A percentile compares a stretch with the other conserved stretches of the same genome.
These are phyloP conservation scores for Protomyces arabidopsidicola DNA, from an alignment of 1,139 yeast species.

Conservation along the genomic window DNA sequence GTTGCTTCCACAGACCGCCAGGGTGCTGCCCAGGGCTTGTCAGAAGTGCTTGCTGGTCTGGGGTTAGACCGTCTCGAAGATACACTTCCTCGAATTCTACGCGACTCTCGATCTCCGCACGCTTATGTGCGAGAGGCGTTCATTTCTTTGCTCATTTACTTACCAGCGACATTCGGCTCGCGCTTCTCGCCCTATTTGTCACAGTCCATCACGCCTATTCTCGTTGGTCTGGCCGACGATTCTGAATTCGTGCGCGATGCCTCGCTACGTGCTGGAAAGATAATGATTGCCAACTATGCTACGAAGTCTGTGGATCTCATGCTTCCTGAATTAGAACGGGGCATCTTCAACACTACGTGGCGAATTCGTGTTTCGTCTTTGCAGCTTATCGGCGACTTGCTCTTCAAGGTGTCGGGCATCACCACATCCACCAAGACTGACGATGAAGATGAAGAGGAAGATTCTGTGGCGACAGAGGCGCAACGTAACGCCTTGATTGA, in stretches of 20 bases:
- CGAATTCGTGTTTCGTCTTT: constrained; percentile 91
- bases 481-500: constrained; percentile 55
- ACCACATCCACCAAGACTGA: constrained; percentile 33
- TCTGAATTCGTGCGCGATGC: constrained; percentile 85
- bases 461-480: constrained; percentile 56
- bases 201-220: constrained; percentile 81
- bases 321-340: constrained; percentile 88
- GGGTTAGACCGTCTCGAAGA: constrained; percentile 86
- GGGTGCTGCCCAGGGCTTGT: constrained; percentile 95
- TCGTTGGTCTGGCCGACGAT: constrained; percentile 83
- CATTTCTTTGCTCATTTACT: constrained; percentile 79
- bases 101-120: constrained; percentile 64
- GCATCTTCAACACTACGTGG: constrained; percentile 74
- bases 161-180: constrained; percentile 92
- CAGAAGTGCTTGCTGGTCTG: constrained; percentile 89
- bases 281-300: constrained; percentile 87
- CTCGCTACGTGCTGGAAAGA: constrained; percentile 86
- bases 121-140: constrained; percentile 82
- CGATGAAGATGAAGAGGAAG: constrained; percentile 42
- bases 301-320: constrained; percentile 87
- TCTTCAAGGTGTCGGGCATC: constrained; percentile 92
- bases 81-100: constrained; percentile 69
- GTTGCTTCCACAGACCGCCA: constrained; percentile 83
- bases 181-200: constrained; percentile 86
- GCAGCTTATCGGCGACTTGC: constrained; percentile 92